Conservation (phyloP, 805 yeast genomes). For the Candida koratica region DNA sequence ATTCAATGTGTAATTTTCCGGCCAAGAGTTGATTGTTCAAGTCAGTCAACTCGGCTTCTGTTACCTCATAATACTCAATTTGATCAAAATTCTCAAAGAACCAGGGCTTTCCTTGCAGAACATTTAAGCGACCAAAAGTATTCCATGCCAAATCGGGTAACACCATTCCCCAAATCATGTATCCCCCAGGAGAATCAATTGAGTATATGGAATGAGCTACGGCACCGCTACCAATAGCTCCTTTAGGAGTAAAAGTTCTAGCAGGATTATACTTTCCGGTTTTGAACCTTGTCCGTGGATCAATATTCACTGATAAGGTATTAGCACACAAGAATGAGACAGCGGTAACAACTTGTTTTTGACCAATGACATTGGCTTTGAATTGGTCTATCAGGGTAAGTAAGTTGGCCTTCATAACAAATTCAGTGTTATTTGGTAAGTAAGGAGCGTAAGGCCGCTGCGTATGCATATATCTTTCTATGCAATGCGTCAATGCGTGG, state of each 20-base stretch:
- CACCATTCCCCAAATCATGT: slow-evolving; percentile 75
- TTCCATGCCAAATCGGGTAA: slow-evolving; percentile 48
- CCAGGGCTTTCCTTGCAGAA: slow-evolving; percentile 24
- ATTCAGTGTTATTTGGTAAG: slow-evolving; percentile 96
- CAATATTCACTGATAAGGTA: slow-evolving; percentile 97
- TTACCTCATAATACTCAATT: slow-evolving; percentile 32
- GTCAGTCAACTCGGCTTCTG: slow-evolving; percentile 33
- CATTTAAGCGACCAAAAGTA: slow-evolving; percentile 24
- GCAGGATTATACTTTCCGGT: slow-evolving; percentile 96
- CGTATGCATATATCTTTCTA: slow-evolving; percentile 86
- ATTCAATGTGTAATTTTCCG: slow-evolving; percentile 23
- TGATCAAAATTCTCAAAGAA: slow-evolving; percentile 30
- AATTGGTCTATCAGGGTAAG: slow-evolving; percentile 68
- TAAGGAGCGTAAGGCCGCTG: slow-evolving; percentile 94
- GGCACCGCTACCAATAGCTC: slow-evolving; percentile 97
- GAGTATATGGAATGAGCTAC: slow-evolving; percentile 98
- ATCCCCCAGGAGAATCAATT: slow-evolving; percentile 98
- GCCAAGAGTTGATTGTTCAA: slow-evolving; percentile 28
- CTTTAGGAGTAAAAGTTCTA: slow-evolving; percentile 92
- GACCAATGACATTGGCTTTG: slow-evolving; percentile 80
- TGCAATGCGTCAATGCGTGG: slow-evolving; percentile 79
- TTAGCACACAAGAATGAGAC: slow-evolving; percentile 98
- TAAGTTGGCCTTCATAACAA: slow-evolving; percentile 82
- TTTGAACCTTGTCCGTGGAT: slow-evolving; percentile 87
- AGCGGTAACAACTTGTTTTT: slow-evolving; percentile 85